Base-by-base conservation (phyloP, 345 rosid genomes). In the Acer negundo region DNA sequence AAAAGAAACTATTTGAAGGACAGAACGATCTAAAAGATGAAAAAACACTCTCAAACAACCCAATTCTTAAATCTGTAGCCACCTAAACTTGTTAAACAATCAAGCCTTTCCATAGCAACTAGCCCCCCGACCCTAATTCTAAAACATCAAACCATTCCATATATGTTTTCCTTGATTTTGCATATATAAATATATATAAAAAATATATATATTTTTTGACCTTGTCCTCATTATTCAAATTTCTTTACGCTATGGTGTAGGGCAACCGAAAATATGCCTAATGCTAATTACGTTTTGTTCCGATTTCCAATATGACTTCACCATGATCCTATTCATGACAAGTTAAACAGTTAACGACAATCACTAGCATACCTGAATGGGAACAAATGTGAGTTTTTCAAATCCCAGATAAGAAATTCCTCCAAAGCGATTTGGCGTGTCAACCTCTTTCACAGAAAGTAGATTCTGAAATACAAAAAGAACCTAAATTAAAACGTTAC, bases 311-410 rank as follows among this genome's bases (percentile, higher is more conserved):
- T 38, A 53, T 28, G 47, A n/a, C 61, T 10, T 63, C n/a, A 75
- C 16, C 24, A 71, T 42, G 51, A 49, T 74, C 65, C 19, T 19
- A 7, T 22, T 17, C 51, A 58, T 8, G 44, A 20, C 62, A 20
- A 17, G 28, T 31, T 64, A 63, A 4, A 40, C 10, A 22, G 26
- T 19, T 59, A 59, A n/a, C 10, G 40, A 40, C 42, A 63, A 79
- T 51, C 31, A 31, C 10, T 8, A 51, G 67, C 47, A 22, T 84
- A 92, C 99, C 98, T 93, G 99, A 80, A 95, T 93, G 66, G 98
- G 98, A 68, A 92, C 82, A 63, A 92, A 93, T 2, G 98, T 93
- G 80, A 95, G 91, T 77, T 90, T 95, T 78, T 93, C 97, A 51
- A 95, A 95, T 82, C 95, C 96, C 61, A 95, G 84, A 83, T 93